A percentile compares a stretch with the other conserved stretches of the same genome.
These are phyloP conservation scores for Lobosporangium transversale DNA, from an alignment of 192 early-diverging fungal species.

Conservation along the genomic window DNA sequence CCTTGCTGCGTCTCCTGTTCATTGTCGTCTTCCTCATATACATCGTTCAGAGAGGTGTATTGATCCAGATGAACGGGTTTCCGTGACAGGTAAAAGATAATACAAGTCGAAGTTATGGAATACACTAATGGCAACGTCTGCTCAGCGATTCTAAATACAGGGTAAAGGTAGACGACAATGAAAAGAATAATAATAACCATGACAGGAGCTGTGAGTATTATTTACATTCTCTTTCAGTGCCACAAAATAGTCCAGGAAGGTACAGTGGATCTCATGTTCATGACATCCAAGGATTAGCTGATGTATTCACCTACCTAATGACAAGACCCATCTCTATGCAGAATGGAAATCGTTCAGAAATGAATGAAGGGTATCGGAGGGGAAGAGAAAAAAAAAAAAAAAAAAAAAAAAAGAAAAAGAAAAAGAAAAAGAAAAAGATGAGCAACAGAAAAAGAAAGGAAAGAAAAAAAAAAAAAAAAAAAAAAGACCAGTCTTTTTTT, in stretches of 20 bases:
- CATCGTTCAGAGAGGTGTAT: conserved; percentile 28
- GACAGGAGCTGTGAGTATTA: not conserved
- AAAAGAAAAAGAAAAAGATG: conserved; percentile 6
- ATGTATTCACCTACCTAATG: conserved; percentile 5
- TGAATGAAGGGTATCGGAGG: conserved; percentile 1
- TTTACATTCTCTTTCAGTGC: not conserved
- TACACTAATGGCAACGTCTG: conserved; percentile 38
- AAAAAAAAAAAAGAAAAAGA: not conserved
- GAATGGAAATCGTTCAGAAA: not conserved
- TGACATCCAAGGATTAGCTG: not conserved
- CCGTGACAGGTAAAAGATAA: conserved; percentile 30
- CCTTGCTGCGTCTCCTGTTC: not conserved
- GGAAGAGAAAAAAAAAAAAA: not conserved
- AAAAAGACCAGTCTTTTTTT: not conserved
- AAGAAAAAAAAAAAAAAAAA: no score
- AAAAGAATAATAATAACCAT: no score
- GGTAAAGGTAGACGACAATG: no score
- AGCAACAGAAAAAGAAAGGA: not conserved
- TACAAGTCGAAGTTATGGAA: conserved; percentile 17
- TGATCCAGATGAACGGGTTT: conserved; percentile 49
- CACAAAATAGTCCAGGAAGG: no score
- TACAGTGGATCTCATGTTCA: no score
- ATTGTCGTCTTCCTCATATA: conserved; percentile 13
- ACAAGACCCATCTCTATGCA: not conserved
- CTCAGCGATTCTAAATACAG: conserved; percentile 25